These are phyloP conservation scores for Brassica juncea DNA, from an alignment of 345 rosid genomes.

Conservation along the genomic window DNA sequence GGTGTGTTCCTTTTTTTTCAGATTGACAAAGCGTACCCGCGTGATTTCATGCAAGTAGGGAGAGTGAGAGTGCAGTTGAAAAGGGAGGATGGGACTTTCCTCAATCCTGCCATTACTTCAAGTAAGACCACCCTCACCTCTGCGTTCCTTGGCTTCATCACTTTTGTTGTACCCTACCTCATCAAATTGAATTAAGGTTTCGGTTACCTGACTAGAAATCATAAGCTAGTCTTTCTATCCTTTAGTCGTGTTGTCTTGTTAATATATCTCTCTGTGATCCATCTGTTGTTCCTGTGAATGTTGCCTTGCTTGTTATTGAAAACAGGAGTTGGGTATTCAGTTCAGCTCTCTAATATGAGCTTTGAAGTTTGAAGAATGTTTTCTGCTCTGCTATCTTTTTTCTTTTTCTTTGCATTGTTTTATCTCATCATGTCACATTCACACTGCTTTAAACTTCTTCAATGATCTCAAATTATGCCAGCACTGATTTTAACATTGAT, in stretches of 20 bases:
- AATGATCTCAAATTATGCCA: too few species aligned
- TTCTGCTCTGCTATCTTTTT: too few species aligned
- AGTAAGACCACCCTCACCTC: conserved; percentile 49
- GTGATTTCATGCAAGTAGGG: conserved; percentile 93
- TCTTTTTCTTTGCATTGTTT: background rate
- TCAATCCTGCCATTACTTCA: conserved; percentile 76
- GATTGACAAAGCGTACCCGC: conserved; percentile 91
- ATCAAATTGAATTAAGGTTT: background rate
- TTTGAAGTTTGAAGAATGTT: too few species aligned
- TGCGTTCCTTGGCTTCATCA: background rate
- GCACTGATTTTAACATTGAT: too few species aligned
- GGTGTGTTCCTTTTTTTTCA: conserved; percentile 18
- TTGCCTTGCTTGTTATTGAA: background rate
- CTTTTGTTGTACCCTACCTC: background rate
- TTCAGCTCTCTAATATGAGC: too few species aligned
- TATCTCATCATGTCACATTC: background rate
- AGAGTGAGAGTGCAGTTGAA: conserved; percentile 81
- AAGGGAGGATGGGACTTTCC: conserved; percentile 78
- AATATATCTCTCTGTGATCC: background rate
- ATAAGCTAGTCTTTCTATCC: background rate
- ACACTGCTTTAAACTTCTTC: background rate
- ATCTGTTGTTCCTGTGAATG: background rate
- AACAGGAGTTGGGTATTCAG: too few species aligned
- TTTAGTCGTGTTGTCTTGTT: background rate
- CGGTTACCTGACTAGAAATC: background rate